Evolutionary conservation across 2,329 filamentous ascomycete genomes (phyloP).

Genomic region (Calonectria henricotiae): DNA sequence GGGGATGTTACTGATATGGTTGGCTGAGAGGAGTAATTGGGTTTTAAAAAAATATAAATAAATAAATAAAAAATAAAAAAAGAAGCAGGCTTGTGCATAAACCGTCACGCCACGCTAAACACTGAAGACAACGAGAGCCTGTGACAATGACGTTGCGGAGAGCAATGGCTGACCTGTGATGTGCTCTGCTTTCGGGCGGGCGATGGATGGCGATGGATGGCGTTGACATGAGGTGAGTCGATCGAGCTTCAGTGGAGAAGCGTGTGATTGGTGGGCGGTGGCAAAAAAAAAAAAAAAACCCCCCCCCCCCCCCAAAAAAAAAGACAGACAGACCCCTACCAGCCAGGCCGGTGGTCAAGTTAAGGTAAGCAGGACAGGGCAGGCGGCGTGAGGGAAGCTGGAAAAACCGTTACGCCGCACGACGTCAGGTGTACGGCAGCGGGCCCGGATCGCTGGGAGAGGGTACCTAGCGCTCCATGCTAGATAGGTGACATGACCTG

Average conservation of each 20-base stretch:
- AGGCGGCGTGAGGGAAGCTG: slow-evolving; percentile 13
- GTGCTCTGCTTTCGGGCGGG: background rate
- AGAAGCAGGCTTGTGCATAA: background rate
- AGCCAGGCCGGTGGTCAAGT: slow-evolving; percentile 21
- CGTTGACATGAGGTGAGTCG: slow-evolving; percentile 23
- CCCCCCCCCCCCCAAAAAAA: background rate
- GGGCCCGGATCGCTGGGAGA: slow-evolving; percentile 29
- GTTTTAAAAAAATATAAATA: too few relatives aligned
- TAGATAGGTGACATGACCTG: slow-evolving; percentile 9
- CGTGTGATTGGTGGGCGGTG: slow-evolving; percentile 22
- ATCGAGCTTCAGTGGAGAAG: slow-evolving; percentile 26
- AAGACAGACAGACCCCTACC: background rate
- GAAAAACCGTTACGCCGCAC: slow-evolving; percentile 41
- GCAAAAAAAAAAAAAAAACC: background rate
- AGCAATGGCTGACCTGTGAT: slow-evolving; percentile 23
- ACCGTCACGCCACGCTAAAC: background rate
- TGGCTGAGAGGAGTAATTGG: slow-evolving; percentile 5
- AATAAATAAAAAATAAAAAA: background rate
- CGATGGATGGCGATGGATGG: slow-evolving; percentile 4
- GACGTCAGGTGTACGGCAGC: slow-evolving; percentile 31
- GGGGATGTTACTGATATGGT: slow-evolving; percentile 17
- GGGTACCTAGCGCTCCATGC: background rate
- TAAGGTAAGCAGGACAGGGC: slow-evolving; percentile 26
- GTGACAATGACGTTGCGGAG: slow-evolving; percentile 17
- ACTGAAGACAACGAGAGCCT: background rate